Evolutionary conservation across 1,284 basidiomycete species (phyloP), one percentile per base, ranked within the genome.

Genomic region (Naganishia liquefaciens): DNA sequence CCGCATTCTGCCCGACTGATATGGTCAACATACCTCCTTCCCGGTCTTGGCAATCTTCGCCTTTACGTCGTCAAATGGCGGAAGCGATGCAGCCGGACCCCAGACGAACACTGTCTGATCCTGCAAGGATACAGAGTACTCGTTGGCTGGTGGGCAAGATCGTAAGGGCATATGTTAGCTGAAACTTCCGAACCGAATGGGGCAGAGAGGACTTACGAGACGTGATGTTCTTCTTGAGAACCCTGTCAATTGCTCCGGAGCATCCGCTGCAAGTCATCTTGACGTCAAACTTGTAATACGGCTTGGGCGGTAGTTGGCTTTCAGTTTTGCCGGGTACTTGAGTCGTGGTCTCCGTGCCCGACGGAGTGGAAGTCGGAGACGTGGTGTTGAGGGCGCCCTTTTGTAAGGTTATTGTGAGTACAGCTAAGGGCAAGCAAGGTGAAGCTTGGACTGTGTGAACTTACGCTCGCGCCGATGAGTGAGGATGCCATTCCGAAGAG

Each of bases 241-340:
- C 78, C 15, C 77, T 66, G 37, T 76, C 74, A 23, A 79, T 73
- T 4, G 78, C 78, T 27, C 78, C 77, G n/a, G 76, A 77, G 65
- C 78, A 79, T 17, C 76, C 76, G 21, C 68, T 68, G 63, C 78
- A 80, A 9, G 78, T 79, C 77, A 80, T 80, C 69, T 74, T 77
- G 68, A 79, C 76, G 37, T 73, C 68, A 69, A 77, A 78, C 64
- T 71, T 68, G 69, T 77, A 77, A 15, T 77, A 77, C 3, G 77
- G 76, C 46, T 68, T 73, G 19, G 71, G 70, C 6, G 70, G 71
- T 11, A 40, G 33, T 39, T 58, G 40, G n/a, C 28, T 43, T 28
- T 37, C 5, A 13, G 30, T 53, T 21, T 47, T 47, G 13, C 40
- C 42, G 50, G 50, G 46, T 43, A 65, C 33, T 46, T 65, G 63